Conservation (phyloP, 2,329 filamentous ascomycete genomes). For the Colletotrichum ledebouriae region DNA sequence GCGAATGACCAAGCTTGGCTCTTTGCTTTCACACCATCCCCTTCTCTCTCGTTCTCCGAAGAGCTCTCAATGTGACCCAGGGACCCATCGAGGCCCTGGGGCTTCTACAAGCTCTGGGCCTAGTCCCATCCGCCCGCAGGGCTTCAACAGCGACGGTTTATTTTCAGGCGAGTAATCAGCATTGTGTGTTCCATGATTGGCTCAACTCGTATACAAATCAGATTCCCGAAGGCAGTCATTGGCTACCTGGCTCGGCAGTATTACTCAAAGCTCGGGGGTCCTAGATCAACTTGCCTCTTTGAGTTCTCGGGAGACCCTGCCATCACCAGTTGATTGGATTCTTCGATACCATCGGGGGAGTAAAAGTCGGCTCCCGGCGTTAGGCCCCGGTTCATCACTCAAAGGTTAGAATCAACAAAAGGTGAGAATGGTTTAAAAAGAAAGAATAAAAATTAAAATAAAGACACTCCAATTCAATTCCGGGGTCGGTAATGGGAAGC, state of each 20-base stretch:
- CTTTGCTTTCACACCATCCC: no score
- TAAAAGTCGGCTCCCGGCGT: slow-evolving; percentile 21
- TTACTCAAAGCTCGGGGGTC: background rate
- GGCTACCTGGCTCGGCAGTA: slow-evolving; percentile 3
- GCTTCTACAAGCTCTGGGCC: background rate
- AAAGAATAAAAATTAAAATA: background rate
- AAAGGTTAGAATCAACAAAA: background rate
- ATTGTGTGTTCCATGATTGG: slow-evolving; percentile 22
- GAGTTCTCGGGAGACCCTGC: background rate
- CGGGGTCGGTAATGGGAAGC: no score
- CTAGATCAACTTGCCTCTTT: slow-evolving; percentile 8
- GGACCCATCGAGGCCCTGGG: slow-evolving; percentile 1
- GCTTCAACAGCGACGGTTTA: slow-evolving; percentile 13
- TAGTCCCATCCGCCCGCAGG: slow-evolving; percentile 13
- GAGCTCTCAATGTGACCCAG: background rate
- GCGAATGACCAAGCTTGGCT: no score
- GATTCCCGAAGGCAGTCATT: background rate
- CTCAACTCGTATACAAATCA: background rate
- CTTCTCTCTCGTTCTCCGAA: slow-evolving; percentile 21
- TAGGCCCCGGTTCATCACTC: background rate
- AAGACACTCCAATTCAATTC: background rate
- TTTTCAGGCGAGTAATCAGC: slow-evolving; percentile 32
- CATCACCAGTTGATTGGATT: slow-evolving; percentile 5
- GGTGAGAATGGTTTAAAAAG: no score
- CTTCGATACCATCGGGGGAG: slow-evolving; percentile 3